Evolutionary conservation across 2,329 filamentous ascomycete species (phyloP).

Genomic region (Fusarium oligoseptatum): DNA sequence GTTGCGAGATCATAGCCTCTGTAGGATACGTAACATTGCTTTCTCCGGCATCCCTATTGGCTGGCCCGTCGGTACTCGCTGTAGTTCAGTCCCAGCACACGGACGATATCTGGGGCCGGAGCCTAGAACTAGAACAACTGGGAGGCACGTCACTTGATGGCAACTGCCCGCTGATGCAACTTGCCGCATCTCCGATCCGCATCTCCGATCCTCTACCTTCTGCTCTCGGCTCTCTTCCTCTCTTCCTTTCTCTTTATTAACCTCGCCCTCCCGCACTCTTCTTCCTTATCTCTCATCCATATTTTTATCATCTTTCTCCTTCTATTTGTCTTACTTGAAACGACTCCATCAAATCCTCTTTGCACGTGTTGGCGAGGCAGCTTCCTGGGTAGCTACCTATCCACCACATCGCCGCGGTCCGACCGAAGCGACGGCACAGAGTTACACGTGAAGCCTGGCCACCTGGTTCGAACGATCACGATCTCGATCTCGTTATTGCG

Average conservation of each 20-base stretch:
- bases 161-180: constrained; percentile 23
- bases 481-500: constrained; percentile 6
- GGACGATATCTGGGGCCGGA: background rate
- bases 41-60: constrained; percentile 27
- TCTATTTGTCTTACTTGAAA: background rate
- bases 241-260: constrained; percentile 11
- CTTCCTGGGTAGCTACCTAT: background rate
- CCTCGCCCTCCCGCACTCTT: constrained; percentile 10
- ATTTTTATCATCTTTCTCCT: background rate
- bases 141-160: constrained; percentile 43
- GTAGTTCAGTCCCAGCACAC: background rate
- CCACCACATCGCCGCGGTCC: constrained; percentile 24
- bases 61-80: constrained; percentile 1
- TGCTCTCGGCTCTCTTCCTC: background rate
- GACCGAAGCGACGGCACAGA: constrained; percentile 18
- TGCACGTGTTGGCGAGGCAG: constrained; percentile 23
- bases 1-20: too few relatives aligned
- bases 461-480: constrained; percentile 3
- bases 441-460: constrained; percentile 35
- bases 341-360: constrained; percentile 8
- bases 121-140: constrained; percentile 11
- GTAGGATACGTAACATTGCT: background rate
- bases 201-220: constrained; percentile 30
- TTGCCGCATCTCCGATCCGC: constrained; percentile 45
- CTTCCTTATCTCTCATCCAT: constrained; percentile 2